These are phyloP conservation scores for Ceratobasidium theobromae DNA, from an alignment of 1,284 basidiomycete species.

Conservation along the genomic window DNA sequence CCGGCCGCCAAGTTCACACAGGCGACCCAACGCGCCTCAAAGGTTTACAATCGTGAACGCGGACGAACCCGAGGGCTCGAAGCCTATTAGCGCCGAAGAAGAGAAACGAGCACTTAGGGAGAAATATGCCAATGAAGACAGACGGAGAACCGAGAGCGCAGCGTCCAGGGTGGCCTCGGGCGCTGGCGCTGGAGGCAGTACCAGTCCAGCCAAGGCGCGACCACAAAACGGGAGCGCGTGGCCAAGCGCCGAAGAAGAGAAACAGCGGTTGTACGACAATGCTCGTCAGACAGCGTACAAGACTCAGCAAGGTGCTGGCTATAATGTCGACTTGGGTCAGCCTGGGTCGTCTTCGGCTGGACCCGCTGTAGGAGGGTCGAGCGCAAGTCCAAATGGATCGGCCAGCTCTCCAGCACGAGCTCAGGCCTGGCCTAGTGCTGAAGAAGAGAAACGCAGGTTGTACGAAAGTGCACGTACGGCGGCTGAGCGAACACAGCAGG, in stretches of 20 bases:
- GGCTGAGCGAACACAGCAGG: conserved; percentile 5
- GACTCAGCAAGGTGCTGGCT: conserved; percentile 41
- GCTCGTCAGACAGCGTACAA: conserved; percentile 63
- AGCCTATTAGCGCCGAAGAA: conserved; percentile 23
- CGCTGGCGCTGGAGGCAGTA: not conserved
- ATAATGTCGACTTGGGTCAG: conserved; percentile 4
- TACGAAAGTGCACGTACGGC: conserved; percentile 17
- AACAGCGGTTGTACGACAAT: conserved; percentile 58
- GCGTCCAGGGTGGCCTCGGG: conserved; percentile 1
- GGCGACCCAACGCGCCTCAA: conserved; percentile 44
- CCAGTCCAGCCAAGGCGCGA: not conserved
- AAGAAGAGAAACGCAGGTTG: conserved; percentile 35
- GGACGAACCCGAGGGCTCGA: conserved; percentile 32
- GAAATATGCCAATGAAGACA: conserved; percentile 12
- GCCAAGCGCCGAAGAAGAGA: conserved; percentile 72
- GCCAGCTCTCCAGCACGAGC: not conserved
- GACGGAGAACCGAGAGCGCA: not conserved
- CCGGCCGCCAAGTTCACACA: conserved; percentile 45
- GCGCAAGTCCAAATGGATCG: not conserved
- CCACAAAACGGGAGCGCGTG: conserved; percentile 44
- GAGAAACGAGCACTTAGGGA: conserved; percentile 1
- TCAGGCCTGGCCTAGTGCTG: conserved; percentile 30
- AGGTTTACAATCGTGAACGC: conserved; percentile 38
- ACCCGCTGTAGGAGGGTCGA: not conserved
- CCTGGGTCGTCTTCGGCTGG: not conserved